phyloP scores from a whole-genome alignment of 2,329 filamentous ascomycete species.

The Hirsutella rhossiliensis region DNA sequence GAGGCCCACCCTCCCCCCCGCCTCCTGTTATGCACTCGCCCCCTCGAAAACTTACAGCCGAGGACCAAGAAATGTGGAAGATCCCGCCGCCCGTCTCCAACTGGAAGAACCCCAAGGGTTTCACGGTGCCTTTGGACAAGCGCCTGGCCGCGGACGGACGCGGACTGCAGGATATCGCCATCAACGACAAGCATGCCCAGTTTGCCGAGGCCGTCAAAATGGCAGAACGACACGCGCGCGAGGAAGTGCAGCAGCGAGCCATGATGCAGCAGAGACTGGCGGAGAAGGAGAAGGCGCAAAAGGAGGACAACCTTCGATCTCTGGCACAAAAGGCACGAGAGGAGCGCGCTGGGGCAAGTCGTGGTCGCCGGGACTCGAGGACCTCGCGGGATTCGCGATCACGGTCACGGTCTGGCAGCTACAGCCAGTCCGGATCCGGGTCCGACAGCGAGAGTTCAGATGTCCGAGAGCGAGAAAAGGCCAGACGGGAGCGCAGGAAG shows the following conservation, averaged over 20 bases:
- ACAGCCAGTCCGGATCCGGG: constrained; percentile 37
- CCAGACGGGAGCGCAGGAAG: constrained; percentile 62
- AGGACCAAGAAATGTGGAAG: constrained; percentile 95
- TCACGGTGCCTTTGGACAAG: constrained; percentile 92
- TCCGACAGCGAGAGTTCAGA: constrained; percentile 54
- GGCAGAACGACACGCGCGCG: constrained; percentile 85
- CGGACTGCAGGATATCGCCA: constrained; percentile 82
- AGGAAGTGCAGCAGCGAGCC: constrained; percentile 85
- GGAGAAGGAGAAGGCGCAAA: constrained; percentile 90
- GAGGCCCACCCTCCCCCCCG: constrained; percentile 82
- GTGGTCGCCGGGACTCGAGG: constrained; percentile 24
- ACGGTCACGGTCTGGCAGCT: constrained; percentile 30
- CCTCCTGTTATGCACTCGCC: constrained; percentile 93
- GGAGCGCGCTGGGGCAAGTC: constrained; percentile 49
- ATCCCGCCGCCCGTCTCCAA: constrained; percentile 82
- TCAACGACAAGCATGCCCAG: constrained; percentile 97
- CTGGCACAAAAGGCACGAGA: constrained; percentile 87
- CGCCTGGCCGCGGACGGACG: constrained; percentile 86
- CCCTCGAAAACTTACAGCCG: constrained; percentile 85
- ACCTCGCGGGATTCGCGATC: constrained; percentile 26
- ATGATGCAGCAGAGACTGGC: constrained; percentile 93
- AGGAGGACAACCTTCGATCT: constrained; percentile 81
- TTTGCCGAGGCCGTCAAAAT: constrained; percentile 92
- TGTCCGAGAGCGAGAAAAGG: constrained; percentile 62
- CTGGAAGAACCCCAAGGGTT: constrained; percentile 99